Evolutionary conservation across 768 basidiomycete genomes (phyloP), one percentile per base, ranked within the genome.

Genomic region (Boletus sp.): DNA sequence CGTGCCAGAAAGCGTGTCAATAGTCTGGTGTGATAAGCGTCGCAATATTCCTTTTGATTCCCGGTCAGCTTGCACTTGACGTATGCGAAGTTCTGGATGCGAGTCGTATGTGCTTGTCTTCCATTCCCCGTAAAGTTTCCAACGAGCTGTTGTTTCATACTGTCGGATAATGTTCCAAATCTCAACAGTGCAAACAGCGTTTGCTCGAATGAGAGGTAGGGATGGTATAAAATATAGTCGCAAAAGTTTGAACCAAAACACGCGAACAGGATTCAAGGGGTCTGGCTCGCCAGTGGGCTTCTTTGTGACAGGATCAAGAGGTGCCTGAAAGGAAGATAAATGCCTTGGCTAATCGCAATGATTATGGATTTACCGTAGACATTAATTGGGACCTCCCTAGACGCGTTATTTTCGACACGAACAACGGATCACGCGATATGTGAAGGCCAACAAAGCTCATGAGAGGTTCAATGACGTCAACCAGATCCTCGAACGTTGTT

Each of bases 71-170:
- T 95, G 89, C 6, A 90, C 87, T 56, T 84, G 78, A 40, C 90
- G 90, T 50, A 94, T 83, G 32, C 82, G 82, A 44, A 96, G 80
- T 68, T 91, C 89, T 18, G 91, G 84, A 73, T 94, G 85, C 15
- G 83, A 84, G 58, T 80, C 80, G 72, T 94, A 92, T 20, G 76
- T 80, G 46, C 75, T 76, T 37, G 83, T 77, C 71, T 89, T 90
- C 97, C 97, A 98, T 76, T 98, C 95, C 41, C 94, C 97, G 66
- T 99, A 99, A 33, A 99, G 77, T 47, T 80, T 82, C 89, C 94
- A 99, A 9, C 97, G 91, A 24, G 82, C 76, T 7, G 86, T 83
- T 52, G 86, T 86, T 54, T 90, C 87, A 68, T 88, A 92, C 59
- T 85, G 83, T 40, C 85, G 80, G 47, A 98, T 82, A 50, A 98